Evolutionary conservation across 331 rosid species (phyloP).

Genomic region (Rhamnella rubrinervis): DNA sequence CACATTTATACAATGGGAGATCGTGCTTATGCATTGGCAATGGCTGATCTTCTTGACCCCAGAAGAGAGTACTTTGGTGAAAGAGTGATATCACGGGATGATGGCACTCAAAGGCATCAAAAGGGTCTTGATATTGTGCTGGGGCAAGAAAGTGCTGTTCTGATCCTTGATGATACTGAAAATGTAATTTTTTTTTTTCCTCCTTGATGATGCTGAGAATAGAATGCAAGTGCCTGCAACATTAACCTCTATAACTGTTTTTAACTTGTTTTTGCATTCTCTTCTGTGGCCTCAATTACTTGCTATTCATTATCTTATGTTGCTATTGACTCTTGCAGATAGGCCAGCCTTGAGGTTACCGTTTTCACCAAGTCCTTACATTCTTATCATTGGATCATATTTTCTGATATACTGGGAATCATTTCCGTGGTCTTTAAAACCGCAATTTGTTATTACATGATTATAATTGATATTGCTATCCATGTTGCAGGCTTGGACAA

Average conservation of each 20-base stretch:
- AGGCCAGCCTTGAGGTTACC: background rate
- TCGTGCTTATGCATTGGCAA: conserved; percentile 69
- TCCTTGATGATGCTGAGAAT: too few species aligned
- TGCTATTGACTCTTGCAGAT: too few species aligned
- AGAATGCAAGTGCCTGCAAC: too few species aligned
- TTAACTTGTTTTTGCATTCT: too few species aligned
- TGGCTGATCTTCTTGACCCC: conserved; percentile 85
- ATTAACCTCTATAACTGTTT: too few species aligned
- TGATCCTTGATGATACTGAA: conserved; percentile 90
- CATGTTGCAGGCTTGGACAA: conserved; percentile 76
- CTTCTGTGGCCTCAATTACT: too few species aligned
- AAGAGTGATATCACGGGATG: conserved; percentile 84
- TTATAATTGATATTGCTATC: conserved; percentile 18
- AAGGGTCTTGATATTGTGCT: conserved; percentile 79
- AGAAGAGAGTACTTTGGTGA: conserved; percentile 58
- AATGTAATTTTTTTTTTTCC: conserved; percentile 41
- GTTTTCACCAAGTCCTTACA: too few species aligned
- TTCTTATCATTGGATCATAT: too few species aligned
- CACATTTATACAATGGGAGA: conserved; percentile 90
- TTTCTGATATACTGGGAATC: background rate
- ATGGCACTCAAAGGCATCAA: conserved; percentile 77
- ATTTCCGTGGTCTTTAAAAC: conserved; percentile 11
- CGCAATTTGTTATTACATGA: conserved; percentile 7
- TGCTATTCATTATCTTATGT: too few species aligned
- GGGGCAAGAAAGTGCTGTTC: conserved; percentile 77